These are phyloP conservation scores for Fusarium azukiicola DNA, from an alignment of 2,329 filamentous ascomycete genomes.

Conservation along the genomic window DNA sequence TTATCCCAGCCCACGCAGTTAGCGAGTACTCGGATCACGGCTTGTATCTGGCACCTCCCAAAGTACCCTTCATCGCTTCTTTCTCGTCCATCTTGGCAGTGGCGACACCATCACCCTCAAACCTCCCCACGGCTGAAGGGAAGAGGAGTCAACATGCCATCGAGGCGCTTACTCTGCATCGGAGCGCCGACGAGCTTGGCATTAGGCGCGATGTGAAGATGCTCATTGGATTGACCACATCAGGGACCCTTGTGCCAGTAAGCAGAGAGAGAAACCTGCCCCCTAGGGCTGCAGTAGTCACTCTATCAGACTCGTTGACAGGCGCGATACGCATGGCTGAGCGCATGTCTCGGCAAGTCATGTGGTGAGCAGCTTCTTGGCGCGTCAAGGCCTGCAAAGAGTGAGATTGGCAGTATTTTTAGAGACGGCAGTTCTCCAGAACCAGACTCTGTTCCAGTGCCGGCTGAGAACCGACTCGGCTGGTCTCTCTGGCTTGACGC, in stretches of 20 bases:
- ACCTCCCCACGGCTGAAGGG: constrained; percentile 4
- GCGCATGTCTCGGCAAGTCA: not conserved
- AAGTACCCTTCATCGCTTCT: not conserved
- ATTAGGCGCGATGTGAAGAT: not conserved
- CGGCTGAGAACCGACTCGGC: no score
- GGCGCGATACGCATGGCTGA: not conserved
- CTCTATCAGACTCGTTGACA: not conserved
- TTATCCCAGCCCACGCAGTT: not conserved
- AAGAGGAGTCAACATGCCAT: constrained; percentile 7
- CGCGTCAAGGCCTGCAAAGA: not conserved
- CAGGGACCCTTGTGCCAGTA: not conserved
- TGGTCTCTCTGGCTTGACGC: no score
- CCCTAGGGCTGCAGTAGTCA: not conserved
- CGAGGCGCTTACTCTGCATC: constrained; percentile 1
- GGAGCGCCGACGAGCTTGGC: not conserved
- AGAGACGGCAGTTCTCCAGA: no score
- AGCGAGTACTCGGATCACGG: not conserved
- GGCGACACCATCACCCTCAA: not conserved
- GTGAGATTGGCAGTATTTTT: no score
- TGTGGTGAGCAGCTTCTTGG: not conserved
- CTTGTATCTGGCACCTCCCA: rapidly evolving
- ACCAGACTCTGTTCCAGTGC: no score
- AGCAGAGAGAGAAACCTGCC: not conserved
- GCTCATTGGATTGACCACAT: not conserved
- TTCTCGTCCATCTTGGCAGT: not conserved